Evolutionary conservation across 495 filamentous ascomycete species (phyloP).

Genomic region (Pyrenopolyporus hunteri): DNA sequence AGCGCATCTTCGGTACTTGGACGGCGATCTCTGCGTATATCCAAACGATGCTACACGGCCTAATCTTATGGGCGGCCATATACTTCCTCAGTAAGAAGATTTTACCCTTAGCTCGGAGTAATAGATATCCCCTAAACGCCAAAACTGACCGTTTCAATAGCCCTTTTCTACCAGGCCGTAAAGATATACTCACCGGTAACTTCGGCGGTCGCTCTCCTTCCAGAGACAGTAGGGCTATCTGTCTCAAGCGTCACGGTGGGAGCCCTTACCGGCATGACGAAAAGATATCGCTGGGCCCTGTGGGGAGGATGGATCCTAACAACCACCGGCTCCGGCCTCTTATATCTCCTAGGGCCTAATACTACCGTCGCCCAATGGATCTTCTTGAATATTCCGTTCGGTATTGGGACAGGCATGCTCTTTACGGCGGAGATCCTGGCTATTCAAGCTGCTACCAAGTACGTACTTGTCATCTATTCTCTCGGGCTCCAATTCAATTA

Average conservation of each 20-base stretch:
- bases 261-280: conserved; percentile 49
- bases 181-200: conserved; percentile 60
- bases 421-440: conserved; percentile 55
- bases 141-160: background rate
- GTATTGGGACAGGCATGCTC: conserved; percentile 60
- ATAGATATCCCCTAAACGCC: background rate
- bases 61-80: conserved; percentile 55
- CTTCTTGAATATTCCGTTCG: conserved; percentile 57
- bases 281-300: conserved; percentile 57
- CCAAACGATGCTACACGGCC: conserved; percentile 56
- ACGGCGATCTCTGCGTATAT: conserved; percentile 47
- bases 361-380: conserved; percentile 58
- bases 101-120: background rate
- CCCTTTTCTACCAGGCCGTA: conserved; percentile 68
- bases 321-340: conserved; percentile 52
- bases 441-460: conserved; percentile 49
- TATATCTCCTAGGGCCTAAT: conserved; percentile 51
- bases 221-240: conserved; percentile 58
- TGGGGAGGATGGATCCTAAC: conserved; percentile 59
- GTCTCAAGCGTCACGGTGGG: conserved; percentile 51
- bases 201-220: conserved; percentile 64
- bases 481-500: background rate
- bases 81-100: conserved; percentile 57
- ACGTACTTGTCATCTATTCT: background rate
- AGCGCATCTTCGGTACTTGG: conserved; percentile 48